Percentiles rank a stretch among this genome's conserved stretches.
Evolutionary conservation across 768 basidiomycete species (phyloP).

Genomic region (Neoboletus subvelutipes): DNA sequence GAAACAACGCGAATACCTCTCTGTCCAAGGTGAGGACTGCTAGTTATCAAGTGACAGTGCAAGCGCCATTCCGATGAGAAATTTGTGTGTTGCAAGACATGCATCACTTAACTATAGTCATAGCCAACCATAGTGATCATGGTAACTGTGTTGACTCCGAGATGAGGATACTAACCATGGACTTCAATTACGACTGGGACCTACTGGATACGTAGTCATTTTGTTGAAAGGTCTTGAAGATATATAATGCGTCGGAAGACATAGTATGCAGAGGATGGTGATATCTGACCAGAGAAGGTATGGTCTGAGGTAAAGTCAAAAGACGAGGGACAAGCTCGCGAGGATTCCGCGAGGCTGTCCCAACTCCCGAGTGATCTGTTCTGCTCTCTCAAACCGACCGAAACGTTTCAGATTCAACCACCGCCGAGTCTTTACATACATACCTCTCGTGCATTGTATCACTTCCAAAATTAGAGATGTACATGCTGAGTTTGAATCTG

Average conservation of each 20-base stretch:
- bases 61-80: neutral
- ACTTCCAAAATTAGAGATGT: too few relatives aligned
- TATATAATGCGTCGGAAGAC: neutral
- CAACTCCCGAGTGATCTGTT: too few relatives aligned
- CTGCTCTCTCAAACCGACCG: too few relatives aligned
- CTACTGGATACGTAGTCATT: neutral
- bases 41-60: neutral
- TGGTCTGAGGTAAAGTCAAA: neutral
- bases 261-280: neutral
- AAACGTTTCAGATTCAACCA: too few relatives aligned
- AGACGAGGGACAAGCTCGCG: neutral
- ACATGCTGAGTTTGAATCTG: too few relatives aligned
- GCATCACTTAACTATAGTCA: neutral
- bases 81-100: neutral
- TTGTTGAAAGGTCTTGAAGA: neutral
- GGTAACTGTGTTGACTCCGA: neutral
- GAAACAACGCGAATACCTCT: neutral
- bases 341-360: too few relatives aligned
- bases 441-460: too few relatives aligned
- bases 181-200: neutral
- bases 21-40: neutral
- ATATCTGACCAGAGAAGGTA: neutral
- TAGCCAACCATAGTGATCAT: neutral
- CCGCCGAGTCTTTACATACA: too few relatives aligned
- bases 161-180: neutral